These are phyloP conservation scores for Candida neerlandica DNA, from an alignment of 1,139 yeast genomes.

Conservation along the genomic window DNA sequence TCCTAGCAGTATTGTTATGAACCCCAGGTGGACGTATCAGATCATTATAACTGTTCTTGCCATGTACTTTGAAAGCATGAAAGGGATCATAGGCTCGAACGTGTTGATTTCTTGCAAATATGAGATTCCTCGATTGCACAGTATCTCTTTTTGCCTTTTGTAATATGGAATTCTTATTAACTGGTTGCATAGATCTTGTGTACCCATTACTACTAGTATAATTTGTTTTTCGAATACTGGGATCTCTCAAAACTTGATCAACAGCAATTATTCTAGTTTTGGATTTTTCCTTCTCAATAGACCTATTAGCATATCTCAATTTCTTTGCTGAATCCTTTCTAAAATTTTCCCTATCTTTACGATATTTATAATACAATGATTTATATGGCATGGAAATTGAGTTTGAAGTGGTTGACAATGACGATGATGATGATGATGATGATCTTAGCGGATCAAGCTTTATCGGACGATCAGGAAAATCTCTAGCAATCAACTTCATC, in stretches of 20 bases:
- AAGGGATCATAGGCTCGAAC: slow-evolving; percentile 27
- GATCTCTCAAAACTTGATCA: slow-evolving; percentile 40
- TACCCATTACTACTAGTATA: slow-evolving; percentile 2
- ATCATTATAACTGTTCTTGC: neutral
- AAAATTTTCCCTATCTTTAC: slow-evolving; percentile 46
- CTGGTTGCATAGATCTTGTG: slow-evolving; percentile 6
- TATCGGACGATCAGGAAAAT: slow-evolving; percentile 50
- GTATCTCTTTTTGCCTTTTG: slow-evolving; percentile 37
- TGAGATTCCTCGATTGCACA: slow-evolving; percentile 32
- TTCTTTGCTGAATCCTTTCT: slow-evolving; percentile 53
- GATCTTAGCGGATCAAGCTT: slow-evolving; percentile 12
- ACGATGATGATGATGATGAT: neutral
- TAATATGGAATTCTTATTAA: slow-evolving; percentile 32
- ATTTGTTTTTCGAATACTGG: slow-evolving; percentile 30
- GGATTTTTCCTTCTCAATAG: slow-evolving; percentile 44
- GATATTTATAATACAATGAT: slow-evolving; percentile 44
- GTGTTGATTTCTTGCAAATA: slow-evolving; percentile 27
- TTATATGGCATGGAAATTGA: slow-evolving; percentile 37
- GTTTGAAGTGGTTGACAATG: neutral
- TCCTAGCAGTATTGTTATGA: neutral
- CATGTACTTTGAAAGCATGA: slow-evolving; percentile 23
- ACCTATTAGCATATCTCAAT: slow-evolving; percentile 46
- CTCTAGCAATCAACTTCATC: slow-evolving; percentile 44
- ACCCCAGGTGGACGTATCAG: slow-evolving; percentile 13
- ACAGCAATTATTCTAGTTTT: slow-evolving; percentile 49